Evolutionary conservation across 228 moss, liverwort and hornwort genomes (phyloP).

Genomic region (Sphagnum magellanicum): DNA sequence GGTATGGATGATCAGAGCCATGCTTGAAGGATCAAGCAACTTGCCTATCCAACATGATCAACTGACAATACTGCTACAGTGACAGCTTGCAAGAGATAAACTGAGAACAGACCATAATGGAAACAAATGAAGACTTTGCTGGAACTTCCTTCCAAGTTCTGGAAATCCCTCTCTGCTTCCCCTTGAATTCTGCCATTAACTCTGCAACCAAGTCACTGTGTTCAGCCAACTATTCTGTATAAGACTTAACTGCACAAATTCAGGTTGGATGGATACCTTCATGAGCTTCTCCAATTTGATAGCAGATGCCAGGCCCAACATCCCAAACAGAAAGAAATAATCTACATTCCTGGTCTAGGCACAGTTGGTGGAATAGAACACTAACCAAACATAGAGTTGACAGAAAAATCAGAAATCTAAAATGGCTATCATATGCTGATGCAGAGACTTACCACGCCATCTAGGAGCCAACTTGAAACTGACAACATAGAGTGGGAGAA

Average conservation of each 20-base stretch:
- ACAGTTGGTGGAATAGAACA: not conserved
- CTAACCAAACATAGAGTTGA: conserved; percentile 9
- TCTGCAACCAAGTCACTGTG: conserved; percentile 11
- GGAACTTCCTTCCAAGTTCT: conserved; percentile 6
- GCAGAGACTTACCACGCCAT: conserved; percentile 44
- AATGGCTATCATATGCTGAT: not conserved
- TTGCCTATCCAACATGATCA: no score
- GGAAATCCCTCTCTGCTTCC: conserved; percentile 15
- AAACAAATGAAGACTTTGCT: conserved; percentile 11
- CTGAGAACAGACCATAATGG: conserved; percentile 24
- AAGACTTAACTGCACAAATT: no score
- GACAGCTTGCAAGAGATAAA: not conserved
- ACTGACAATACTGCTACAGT: no score
- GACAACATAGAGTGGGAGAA: conserved; percentile 63
- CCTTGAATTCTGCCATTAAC: conserved; percentile 30
- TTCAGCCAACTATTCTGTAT: no score
- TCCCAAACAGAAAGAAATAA: no score
- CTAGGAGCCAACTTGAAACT: conserved; percentile 53
- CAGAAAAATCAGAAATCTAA: not conserved
- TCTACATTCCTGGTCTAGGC: not conserved
- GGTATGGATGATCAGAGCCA: no score
- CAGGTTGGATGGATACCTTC: no score
- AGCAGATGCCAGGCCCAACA: not conserved
- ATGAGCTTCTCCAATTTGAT: no score
- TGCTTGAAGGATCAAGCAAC: no score